Base-by-base conservation (phyloP, 805 yeast species). In the Yamadazyma insecticola region DNA sequence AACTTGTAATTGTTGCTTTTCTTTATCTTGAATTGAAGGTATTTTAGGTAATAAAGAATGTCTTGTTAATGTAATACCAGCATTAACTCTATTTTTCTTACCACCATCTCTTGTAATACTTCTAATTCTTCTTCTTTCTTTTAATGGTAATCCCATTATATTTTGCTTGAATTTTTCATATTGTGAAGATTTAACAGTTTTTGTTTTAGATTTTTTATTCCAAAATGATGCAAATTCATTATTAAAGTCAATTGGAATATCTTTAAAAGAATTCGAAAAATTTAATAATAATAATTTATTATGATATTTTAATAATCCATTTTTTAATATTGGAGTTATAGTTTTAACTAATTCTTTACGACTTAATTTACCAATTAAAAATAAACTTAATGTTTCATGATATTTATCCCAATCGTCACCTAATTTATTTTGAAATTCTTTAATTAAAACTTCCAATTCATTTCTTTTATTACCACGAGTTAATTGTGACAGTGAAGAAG, bases 321-420 rank as follows among this genome's bases (percentile, higher is more conserved):
- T 50, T 30, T 55, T 60, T 30, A 88, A 63, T 16, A 84, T 63
- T n/a, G 71, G 71, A 26, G 66, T 64, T 19, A 86, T 65, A 28
- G 67, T 77, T 10, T 65, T 60, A 39, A 76, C 74, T 33, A 90
- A 65, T 55, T 90, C 98, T 13, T 57, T 55, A 29, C 96, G 69
- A 8, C 95, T 81, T 13, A 88, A 63, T 51, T 79, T 81, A 4
- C 96, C 96, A 22, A 81, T 66, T 22, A 90, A 63, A 46, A 88
- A 90, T 31, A 74, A 62, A 30, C 90, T 78, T 15, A 92, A 70
- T 4, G 85, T 70, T 34, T 79, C 82, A 40, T 94, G 89, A 55
- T 90, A 90, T 36, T 71, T 72, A 40, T 81, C 90, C 98, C 98
- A 90, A 32, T 76, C 74, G 26, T 70, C 64, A 2, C 96, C 97